phyloP scores from a whole-genome alignment of 768 basidiomycete genomes.

The Mycena kentingensis region DNA sequence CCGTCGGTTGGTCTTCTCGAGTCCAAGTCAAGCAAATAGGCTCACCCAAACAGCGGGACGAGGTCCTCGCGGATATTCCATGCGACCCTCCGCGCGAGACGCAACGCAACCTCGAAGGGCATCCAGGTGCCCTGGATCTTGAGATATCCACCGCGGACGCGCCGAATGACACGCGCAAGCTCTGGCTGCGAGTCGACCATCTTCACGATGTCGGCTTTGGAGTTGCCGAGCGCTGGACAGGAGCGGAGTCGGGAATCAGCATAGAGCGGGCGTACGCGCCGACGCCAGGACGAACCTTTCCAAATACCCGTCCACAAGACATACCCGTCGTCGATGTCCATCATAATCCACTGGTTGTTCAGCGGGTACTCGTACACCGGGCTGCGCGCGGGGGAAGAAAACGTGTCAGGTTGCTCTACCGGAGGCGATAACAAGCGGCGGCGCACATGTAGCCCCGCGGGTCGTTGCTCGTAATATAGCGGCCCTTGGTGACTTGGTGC shows the following conservation, averaged over 20 bases:
- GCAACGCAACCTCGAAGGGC: constrained; percentile 73
- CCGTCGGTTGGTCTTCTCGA: too few relatives aligned
- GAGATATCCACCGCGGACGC: constrained; percentile 85
- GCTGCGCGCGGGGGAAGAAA: constrained; percentile 38
- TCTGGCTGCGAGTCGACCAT: constrained; percentile 93
- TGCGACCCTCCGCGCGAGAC: constrained; percentile 61
- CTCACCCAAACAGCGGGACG: constrained; percentile 85
- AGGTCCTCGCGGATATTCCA: constrained; percentile 88
- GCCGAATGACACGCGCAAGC: constrained; percentile 76
- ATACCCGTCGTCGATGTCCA: constrained; percentile 92
- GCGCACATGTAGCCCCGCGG: constrained; percentile 84
- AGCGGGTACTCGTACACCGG: constrained; percentile 90
- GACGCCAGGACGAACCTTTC: constrained; percentile 62
- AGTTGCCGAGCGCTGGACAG: constrained; percentile 73
- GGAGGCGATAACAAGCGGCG: too few relatives aligned
- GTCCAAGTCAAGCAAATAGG: too few relatives aligned
- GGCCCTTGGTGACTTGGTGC: constrained; percentile 82
- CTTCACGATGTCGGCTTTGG: constrained; percentile 93
- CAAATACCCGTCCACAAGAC: constrained; percentile 93
- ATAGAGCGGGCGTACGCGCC: neutral
- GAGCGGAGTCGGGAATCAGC: neutral
- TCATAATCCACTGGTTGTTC: constrained; percentile 93
- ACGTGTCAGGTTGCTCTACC: too few relatives aligned
- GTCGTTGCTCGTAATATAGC: constrained; percentile 90
- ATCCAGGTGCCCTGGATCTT: constrained; percentile 96